Conservation (phyloP, 2,329 filamentous ascomycete genomes). For the Penicillium glabrum region DNA sequence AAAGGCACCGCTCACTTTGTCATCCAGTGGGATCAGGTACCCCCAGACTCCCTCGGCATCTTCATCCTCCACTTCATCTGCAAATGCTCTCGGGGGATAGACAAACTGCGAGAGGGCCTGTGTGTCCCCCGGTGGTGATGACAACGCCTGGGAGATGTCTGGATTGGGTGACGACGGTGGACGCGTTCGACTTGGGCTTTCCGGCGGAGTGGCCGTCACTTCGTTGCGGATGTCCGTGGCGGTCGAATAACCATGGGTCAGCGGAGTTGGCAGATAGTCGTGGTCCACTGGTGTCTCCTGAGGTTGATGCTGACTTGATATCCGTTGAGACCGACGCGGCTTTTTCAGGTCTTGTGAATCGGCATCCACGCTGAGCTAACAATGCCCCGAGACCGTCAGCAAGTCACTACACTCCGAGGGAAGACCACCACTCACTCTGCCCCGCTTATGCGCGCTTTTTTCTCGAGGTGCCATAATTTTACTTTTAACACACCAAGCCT, state of each 20-base stretch:
- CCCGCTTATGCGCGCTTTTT: slow-evolving; percentile 83
- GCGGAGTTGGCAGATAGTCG: slow-evolving; percentile 75
- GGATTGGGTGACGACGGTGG: slow-evolving; percentile 44
- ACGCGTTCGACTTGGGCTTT: slow-evolving; percentile 56
- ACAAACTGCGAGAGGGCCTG: slow-evolving; percentile 80
- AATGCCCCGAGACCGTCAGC: slow-evolving; percentile 7
- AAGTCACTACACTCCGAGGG: background rate
- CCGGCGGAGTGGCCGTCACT: slow-evolving; percentile 68
- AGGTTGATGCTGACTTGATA: slow-evolving; percentile 59
- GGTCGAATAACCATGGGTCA: slow-evolving; percentile 68
- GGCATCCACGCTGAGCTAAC: slow-evolving; percentile 66
- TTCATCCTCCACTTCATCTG: slow-evolving; percentile 83
- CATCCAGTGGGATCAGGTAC: slow-evolving; percentile 81
- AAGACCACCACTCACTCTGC: slow-evolving; percentile 59
- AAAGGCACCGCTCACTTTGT: slow-evolving; percentile 65
- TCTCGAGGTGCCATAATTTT: slow-evolving; percentile 54
- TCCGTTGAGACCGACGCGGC: slow-evolving; percentile 72
- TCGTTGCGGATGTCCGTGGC: slow-evolving; percentile 66
- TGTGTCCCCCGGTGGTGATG: slow-evolving; percentile 72
- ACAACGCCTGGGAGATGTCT: slow-evolving; percentile 44
- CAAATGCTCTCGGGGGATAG: slow-evolving; percentile 68
- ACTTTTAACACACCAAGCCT: slow-evolving; percentile 7
- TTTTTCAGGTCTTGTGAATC: slow-evolving; percentile 71
- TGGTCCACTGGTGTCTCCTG: slow-evolving; percentile 63
- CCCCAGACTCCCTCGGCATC: slow-evolving; percentile 89